Conservation (phyloP, 495 filamentous ascomycete species). For the Xylaria curta region DNA sequence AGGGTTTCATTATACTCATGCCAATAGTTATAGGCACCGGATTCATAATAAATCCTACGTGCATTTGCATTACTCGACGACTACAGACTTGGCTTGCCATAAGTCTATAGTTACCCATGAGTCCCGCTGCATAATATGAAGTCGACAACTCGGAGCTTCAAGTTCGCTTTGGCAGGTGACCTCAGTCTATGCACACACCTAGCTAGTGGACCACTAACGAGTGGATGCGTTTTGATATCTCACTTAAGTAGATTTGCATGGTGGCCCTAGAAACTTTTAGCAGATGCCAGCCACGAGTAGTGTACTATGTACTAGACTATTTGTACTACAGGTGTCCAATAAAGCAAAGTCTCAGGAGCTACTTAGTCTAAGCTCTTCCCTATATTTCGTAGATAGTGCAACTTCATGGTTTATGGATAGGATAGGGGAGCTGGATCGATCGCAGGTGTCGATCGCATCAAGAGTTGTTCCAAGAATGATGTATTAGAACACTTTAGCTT, state of each 20-base stretch:
- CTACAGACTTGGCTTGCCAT: neutral
- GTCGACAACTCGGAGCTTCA: neutral
- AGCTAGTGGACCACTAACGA: neutral
- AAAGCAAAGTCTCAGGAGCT: neutral
- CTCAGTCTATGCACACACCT: neutral
- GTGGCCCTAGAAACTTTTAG: too few relatives aligned
- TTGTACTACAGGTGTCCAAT: neutral
- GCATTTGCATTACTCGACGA: slow-evolving; percentile 6
- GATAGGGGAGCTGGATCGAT: neutral
- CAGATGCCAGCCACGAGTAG: too few relatives aligned
- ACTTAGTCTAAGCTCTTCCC: neutral
- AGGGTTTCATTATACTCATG: slow-evolving; percentile 2
- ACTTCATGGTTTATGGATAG: neutral
- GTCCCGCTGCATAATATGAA: neutral
- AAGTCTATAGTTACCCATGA: neutral
- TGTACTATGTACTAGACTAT: neutral
- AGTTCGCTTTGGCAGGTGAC: neutral
- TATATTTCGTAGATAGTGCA: slow-evolving; percentile 1
- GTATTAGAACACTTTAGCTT: neutral
- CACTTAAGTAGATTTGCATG: neutral
- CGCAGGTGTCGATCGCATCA: neutral
- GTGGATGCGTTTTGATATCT: neutral
- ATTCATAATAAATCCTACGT: neutral
- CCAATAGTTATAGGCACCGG: neutral
- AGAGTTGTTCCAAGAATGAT: neutral